phyloP scores from a whole-genome alignment of 108 stramenopile species.

The Aurantiochytrium sp. region DNA sequence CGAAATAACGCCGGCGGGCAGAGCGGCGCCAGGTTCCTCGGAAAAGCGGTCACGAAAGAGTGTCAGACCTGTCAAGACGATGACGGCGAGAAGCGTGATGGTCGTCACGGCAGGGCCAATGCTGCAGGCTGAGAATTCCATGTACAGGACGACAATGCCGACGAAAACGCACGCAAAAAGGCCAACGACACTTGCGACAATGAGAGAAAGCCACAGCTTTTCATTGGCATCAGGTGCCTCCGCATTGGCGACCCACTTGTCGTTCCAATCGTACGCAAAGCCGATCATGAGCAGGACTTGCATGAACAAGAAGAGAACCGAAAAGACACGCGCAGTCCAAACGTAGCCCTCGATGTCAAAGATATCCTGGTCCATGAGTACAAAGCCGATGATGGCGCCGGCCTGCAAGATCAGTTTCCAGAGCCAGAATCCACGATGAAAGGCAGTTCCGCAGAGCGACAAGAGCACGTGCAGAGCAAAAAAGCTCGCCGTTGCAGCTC shows the following conservation, averaged over 20 bases:
- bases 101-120: background rate
- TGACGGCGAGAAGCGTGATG: background rate
- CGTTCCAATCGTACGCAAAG: slow-evolving; percentile 12
- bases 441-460: background rate
- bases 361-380: background rate
- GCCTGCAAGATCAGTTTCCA: background rate
- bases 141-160: background rate
- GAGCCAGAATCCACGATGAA: slow-evolving; percentile 1
- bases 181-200: background rate
- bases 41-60: background rate
- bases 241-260: background rate
- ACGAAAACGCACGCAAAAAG: background rate
- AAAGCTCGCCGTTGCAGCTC: background rate
- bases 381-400: background rate
- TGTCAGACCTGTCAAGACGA: background rate
- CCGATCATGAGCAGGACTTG: background rate
- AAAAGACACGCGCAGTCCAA: background rate
- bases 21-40: background rate
- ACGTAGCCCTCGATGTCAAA: background rate
- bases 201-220: background rate
- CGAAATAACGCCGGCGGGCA: background rate
- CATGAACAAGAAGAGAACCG: background rate
- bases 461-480: background rate
- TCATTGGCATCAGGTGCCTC: background rate
- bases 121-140: background rate